These are phyloP conservation scores for Xylariaceae sp. DNA, from an alignment of 2,329 filamentous ascomycete species.

Conservation along the genomic window DNA sequence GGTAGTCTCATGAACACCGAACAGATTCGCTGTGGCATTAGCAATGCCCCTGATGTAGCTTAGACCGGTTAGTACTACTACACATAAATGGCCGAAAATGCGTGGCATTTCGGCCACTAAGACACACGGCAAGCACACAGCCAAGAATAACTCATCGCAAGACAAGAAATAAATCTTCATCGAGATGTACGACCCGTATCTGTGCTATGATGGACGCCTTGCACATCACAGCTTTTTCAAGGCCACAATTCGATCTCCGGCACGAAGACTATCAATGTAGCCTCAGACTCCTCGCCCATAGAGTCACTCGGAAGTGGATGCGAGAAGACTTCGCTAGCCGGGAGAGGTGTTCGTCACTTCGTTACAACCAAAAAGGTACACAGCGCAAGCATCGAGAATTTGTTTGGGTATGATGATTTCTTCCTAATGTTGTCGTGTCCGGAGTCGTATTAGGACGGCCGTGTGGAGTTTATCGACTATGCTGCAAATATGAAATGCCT, in stretches of 20 bases:
- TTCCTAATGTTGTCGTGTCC: slow-evolving; percentile 23
- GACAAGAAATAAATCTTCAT: slow-evolving; percentile 2
- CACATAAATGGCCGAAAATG: neutral
- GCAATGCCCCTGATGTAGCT: neutral
- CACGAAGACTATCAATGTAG: slow-evolving; percentile 53
- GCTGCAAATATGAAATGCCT: slow-evolving; percentile 30
- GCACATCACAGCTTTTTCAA: slow-evolving; percentile 56
- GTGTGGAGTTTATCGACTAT: slow-evolving; percentile 29
- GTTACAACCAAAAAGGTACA: slow-evolving; percentile 1
- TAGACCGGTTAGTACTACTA: neutral
- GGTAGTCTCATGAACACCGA: neutral
- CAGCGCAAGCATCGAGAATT: slow-evolving; percentile 8
- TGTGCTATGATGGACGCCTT: slow-evolving; percentile 55
- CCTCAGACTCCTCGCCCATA: slow-evolving; percentile 50
- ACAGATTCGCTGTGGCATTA: neutral
- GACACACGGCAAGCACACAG: neutral
- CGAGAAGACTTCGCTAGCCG: slow-evolving; percentile 55
- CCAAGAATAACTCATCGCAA: neutral
- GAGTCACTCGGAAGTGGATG: slow-evolving; percentile 37
- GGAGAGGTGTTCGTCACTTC: slow-evolving; percentile 14
- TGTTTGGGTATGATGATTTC: slow-evolving; percentile 24
- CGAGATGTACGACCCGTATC: slow-evolving; percentile 58
- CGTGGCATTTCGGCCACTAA: neutral
- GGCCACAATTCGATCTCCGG: slow-evolving; percentile 54
- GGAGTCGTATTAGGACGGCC: slow-evolving; percentile 21